Evolutionary conservation across 495 filamentous ascomycete genomes (phyloP).

Genomic region (Lophiostoma macrostomum): DNA sequence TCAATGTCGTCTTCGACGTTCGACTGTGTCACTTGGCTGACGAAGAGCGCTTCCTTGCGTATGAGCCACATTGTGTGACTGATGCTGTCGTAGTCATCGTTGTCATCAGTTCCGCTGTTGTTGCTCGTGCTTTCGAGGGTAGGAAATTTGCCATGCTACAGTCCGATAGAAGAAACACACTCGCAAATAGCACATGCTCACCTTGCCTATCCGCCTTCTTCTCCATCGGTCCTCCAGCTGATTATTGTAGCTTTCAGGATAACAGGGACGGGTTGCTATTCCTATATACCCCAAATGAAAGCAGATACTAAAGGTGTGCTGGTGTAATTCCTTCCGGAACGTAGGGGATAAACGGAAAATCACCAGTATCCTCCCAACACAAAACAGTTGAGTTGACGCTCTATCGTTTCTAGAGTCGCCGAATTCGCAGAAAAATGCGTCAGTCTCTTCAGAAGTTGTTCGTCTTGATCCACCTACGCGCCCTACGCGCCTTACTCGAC

Average conservation of each 20-base stretch:
- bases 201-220: slow-evolving; percentile 2
- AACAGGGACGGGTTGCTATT: neutral
- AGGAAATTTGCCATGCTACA: slow-evolving; percentile 1
- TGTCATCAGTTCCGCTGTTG: slow-evolving; percentile 1
- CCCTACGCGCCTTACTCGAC: too few species aligned
- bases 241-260: slow-evolving; percentile 4
- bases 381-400: too few species aligned
- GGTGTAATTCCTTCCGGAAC: too few species aligned
- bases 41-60: slow-evolving; percentile 2
- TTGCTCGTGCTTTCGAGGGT: slow-evolving; percentile 1
- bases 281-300: neutral
- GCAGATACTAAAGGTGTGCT: too few species aligned
- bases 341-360: too few species aligned
- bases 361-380: too few species aligned
- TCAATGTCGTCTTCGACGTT: slow-evolving; percentile 1
- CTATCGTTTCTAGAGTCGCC: too few species aligned
- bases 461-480: too few species aligned
- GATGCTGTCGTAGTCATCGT: slow-evolving; percentile 1
- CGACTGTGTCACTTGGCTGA: slow-evolving; percentile 3
- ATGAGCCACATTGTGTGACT: slow-evolving; percentile 1
- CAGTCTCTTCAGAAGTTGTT: too few species aligned
- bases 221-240: neutral
- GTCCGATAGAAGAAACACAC: slow-evolving; percentile 8
- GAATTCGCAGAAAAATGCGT: too few species aligned
- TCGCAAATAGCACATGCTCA: neutral